Conservation (phyloP, 192 early-diverging fungal species). For the Backusella tuberculispora region DNA sequence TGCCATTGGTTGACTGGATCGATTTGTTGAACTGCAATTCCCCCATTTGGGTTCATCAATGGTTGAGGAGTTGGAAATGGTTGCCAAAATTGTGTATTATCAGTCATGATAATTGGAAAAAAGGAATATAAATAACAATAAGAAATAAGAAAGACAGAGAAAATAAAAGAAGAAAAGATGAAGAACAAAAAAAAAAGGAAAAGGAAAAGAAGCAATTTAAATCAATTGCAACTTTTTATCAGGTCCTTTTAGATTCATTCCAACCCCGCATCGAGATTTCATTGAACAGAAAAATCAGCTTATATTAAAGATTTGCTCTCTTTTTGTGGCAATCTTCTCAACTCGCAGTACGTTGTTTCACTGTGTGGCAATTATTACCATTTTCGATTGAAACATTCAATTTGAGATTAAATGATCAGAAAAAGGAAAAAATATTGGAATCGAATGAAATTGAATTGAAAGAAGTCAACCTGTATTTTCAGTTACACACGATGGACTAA, state of each 20-base stretch:
- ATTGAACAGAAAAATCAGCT: constrained; percentile 11
- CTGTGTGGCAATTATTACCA: not conserved
- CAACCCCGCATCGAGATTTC: constrained; percentile 7
- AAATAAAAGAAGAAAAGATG: not conserved
- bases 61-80: not conserved
- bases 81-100: not conserved
- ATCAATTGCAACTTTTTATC: not conserved
- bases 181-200: no score
- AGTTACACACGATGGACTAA: not conserved
- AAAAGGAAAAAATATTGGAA: constrained; percentile 10
- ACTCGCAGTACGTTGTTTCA: not conserved
- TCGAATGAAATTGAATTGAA: no score
- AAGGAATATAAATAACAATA: not conserved
- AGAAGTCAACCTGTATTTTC: not conserved
- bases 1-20: not conserved
- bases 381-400: not conserved
- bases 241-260: not conserved
- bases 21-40: not conserved
- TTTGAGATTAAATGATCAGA: constrained; percentile 12
- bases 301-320: no score
- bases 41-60: not conserved
- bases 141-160: not conserved
- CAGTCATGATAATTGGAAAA: not conserved
- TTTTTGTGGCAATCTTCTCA: not conserved
- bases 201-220: not conserved